phyloP scores from a whole-genome alignment of 108 stramenopile species.

The Nitzschia palea region DNA sequence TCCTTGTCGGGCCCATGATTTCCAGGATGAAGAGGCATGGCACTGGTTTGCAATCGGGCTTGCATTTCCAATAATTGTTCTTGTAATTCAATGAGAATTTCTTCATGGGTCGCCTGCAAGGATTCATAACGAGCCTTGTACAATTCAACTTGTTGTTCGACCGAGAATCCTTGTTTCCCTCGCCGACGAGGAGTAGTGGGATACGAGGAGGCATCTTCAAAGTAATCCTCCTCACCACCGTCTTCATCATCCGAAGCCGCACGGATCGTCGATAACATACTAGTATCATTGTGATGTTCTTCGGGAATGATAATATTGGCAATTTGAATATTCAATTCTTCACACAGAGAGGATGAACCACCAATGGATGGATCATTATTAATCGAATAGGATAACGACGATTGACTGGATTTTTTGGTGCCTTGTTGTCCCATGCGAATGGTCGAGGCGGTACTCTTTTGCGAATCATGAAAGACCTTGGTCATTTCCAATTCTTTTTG shows the following conservation, averaged over 20 bases:
- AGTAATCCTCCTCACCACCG: neutral
- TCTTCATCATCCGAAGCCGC: neutral
- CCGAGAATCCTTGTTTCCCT: neutral
- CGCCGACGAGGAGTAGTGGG: too few species aligned
- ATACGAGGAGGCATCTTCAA: too few species aligned
- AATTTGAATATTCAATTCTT: constrained; percentile 3
- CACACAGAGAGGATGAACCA: neutral
- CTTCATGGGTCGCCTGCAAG: constrained; percentile 11
- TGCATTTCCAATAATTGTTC: neutral
- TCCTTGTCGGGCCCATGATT: neutral
- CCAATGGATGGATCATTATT: neutral
- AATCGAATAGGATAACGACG: too few species aligned
- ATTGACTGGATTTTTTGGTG: too few species aligned
- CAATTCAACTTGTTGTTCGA: neutral
- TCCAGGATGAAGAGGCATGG: neutral
- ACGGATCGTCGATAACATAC: too few species aligned
- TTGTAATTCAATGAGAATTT: constrained; percentile 15
- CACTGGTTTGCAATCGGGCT: neutral
- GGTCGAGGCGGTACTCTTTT: too few species aligned
- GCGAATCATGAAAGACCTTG: neutral
- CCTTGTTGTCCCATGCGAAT: too few species aligned
- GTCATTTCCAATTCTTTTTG: constrained; percentile 8
- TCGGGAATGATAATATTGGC: neutral
- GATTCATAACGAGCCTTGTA: constrained; percentile 1
- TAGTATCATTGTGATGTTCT: neutral